A percentile compares a stretch with the other conserved stretches of the same genome.
phyloP scores from a whole-genome alignment of 805 yeast species.

The Starmerella scarabaei region DNA sequence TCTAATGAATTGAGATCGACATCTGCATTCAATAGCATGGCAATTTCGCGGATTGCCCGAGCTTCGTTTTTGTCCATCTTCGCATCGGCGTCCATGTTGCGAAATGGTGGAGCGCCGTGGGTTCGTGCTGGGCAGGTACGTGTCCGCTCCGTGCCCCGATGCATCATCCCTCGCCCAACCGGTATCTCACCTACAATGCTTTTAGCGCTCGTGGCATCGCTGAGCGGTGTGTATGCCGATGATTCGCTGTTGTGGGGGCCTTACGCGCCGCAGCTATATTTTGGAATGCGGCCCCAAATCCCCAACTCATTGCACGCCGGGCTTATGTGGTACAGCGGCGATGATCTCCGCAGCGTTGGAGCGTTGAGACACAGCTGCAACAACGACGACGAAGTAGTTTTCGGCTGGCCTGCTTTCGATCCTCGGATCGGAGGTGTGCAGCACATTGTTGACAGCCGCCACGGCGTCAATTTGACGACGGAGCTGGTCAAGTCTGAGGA shows the following conservation, averaged over 20 bases:
- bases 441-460: constrained; percentile 51
- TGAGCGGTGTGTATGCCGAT: too few species aligned
- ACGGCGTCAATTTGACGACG: constrained; percentile 48
- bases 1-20: constrained; percentile 21
- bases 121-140: too few species aligned
- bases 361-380: constrained; percentile 63
- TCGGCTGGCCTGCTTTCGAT: constrained; percentile 81
- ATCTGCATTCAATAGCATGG: constrained; percentile 25
- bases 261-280: constrained; percentile 70
- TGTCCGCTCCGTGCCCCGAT: too few species aligned
- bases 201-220: too few species aligned
- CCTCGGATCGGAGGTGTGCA: constrained; percentile 81
- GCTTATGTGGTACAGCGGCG: constrained; percentile 73
- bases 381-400: constrained; percentile 57
- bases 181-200: too few species aligned
- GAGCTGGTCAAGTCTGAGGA: constrained; percentile 69
- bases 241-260: constrained; percentile 79
- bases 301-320: constrained; percentile 71
- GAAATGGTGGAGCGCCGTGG: constrained; percentile 85
- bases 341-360: constrained; percentile 40
- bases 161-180: too few species aligned
- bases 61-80: constrained; percentile 1
- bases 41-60: constrained; percentile 18
- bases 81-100: constrained; percentile 29
- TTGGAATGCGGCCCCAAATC: constrained; percentile 72